These are phyloP conservation scores for Talaromyces sp. DNA, from an alignment of 2,329 filamentous ascomycete genomes.

Conservation along the genomic window DNA sequence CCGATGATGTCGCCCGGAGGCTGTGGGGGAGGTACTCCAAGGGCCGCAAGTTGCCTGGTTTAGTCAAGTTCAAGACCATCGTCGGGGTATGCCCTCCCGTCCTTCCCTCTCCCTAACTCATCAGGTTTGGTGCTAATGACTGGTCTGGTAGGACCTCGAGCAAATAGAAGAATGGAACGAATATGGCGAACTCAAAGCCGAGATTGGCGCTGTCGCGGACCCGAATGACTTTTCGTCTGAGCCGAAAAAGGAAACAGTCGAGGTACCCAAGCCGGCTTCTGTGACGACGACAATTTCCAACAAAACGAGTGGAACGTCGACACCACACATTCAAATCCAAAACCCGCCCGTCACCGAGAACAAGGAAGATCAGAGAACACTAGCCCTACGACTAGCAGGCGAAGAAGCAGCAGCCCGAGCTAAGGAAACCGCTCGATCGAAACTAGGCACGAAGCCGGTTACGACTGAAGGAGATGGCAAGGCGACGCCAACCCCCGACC, in stretches of 20 bases:
- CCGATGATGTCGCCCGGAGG: constrained; percentile 81
- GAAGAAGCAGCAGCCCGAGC: constrained; percentile 39
- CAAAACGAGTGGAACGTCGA: background rate
- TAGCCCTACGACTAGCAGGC: constrained; percentile 45
- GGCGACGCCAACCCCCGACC: constrained; percentile 15
- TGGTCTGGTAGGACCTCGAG: constrained; percentile 68
- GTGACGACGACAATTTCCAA: background rate
- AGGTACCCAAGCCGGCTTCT: constrained; percentile 23
- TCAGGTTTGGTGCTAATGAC: background rate
- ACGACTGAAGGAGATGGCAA: constrained; percentile 20
- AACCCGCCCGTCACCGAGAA: constrained; percentile 34
- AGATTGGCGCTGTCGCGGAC: constrained; percentile 55
- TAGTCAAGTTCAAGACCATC: constrained; percentile 83
- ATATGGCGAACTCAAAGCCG: constrained; percentile 88
- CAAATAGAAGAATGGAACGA: constrained; percentile 99
- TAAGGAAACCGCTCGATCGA: constrained; percentile 28
- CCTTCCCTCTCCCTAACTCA: background rate
- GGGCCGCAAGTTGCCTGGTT: constrained; percentile 81
- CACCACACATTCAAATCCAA: constrained; percentile 39
- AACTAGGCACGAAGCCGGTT: constrained; percentile 17
- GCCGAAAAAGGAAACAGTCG: constrained; percentile 22
- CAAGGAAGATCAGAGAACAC: constrained; percentile 36
- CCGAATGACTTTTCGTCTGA: constrained; percentile 30
- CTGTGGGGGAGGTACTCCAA: constrained; percentile 82
- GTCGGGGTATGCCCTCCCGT: constrained; percentile 65